Base-by-base conservation (phyloP, 2,329 filamentous ascomycete species). In the Parastagonospora avenae region DNA sequence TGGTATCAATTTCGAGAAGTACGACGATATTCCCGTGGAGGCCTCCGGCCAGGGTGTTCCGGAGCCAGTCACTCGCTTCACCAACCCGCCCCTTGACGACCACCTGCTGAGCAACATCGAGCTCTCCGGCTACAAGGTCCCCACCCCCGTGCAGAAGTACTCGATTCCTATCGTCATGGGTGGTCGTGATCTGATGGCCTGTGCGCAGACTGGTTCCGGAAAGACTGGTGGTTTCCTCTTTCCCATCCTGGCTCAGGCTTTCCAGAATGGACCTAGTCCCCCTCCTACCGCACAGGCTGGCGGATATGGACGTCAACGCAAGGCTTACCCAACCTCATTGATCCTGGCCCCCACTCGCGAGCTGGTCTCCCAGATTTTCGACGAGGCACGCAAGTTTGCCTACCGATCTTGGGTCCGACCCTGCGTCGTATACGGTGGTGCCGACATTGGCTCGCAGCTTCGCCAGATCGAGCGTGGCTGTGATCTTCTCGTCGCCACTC, bases 191-290 rank as follows among this genome's bases (percentile, higher is more conserved):
- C 82, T 99, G 74, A 99, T 99, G 94, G 94, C 94, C 77, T 99
- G 94, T 83, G 94, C 94, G 69, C 94, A 99, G 84, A 99, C 94
- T 66, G 94, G 93, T 88, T 99, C 94, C 71, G 94, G 94, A 84
- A 99, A 99, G 86, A 99, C 94, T 75, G 94, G 94, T 82, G 94
- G 94, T 83, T 99, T 99, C 86, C 82, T 99, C 60, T 99, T 99
- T 83, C 94, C 94, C 52, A 97, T 99, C 62, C 85, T 99, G 43
- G 97, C 94, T n/a, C 93, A 99, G 79, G 91, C 93, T 46, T 97
- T 92, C 83, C 84, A 91, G 72, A 91, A 87, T 68, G 94, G 94
- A 30, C 94, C 94, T 40, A 92, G 89, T 50, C 66, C 84, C 49
- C 74, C 83, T 47, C 89, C 91, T 41, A 80, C 82, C 55, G 77